Conservation (phyloP, 306 rosid genomes). For the Castanopsis chinensis region DNA sequence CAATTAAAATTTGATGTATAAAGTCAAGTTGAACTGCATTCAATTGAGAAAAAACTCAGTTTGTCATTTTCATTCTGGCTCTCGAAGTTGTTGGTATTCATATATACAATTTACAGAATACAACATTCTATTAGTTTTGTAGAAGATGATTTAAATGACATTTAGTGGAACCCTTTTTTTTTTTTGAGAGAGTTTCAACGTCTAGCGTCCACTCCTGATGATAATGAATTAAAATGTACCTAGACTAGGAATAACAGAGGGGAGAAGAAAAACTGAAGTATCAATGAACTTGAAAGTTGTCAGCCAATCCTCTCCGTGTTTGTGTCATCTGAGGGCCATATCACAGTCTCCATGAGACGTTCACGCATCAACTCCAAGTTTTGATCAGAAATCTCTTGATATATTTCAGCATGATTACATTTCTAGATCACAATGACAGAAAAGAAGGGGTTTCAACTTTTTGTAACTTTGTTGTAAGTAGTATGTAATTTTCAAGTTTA, state of each 20-base stretch:
- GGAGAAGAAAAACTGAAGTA: constrained; percentile 10
- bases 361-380: constrained; percentile 95
- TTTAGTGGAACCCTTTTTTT: constrained; percentile 6
- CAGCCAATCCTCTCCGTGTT: constrained; percentile 83
- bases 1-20: not conserved
- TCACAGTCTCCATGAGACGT: constrained; percentile 83
- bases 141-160: constrained; percentile 28
- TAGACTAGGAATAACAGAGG: constrained; percentile 30
- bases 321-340: constrained; percentile 99
- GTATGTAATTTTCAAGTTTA: constrained; percentile 1
- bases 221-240: constrained; percentile 25
- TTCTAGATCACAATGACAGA: constrained; percentile 48
- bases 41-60: not conserved
- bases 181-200: no score
- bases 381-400: constrained; percentile 75
- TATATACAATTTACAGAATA: constrained; percentile 38
- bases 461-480: not conserved
- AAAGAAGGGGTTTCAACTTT: not conserved
- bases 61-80: not conserved
- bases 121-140: constrained; percentile 14
- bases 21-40: not conserved
- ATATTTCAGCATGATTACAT: constrained; percentile 91
- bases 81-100: constrained; percentile 6
- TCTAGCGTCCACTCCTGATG: not conserved
- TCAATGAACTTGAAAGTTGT: constrained; percentile 14